Conservation (phyloP, 768 basidiomycete genomes). For the Tricholoma sp. region DNA sequence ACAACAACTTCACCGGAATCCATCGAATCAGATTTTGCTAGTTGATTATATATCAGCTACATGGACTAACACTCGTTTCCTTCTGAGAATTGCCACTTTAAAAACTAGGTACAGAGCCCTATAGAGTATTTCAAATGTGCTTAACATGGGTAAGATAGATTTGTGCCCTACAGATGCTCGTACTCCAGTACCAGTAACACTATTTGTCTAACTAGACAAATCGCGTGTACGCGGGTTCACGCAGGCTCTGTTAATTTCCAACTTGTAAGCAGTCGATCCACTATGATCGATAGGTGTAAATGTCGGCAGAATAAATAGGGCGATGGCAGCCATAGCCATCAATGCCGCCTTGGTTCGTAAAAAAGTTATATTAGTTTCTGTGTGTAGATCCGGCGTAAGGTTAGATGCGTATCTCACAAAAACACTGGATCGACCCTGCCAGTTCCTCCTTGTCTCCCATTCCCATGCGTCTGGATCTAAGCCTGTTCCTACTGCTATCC, state of each 20-base stretch:
- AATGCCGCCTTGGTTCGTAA: not conserved
- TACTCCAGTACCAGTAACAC: not conserved
- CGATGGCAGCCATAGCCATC: not conserved
- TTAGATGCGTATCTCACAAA: no score
- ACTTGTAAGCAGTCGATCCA: not conserved
- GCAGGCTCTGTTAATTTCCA: not conserved
- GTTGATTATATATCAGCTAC: not conserved
- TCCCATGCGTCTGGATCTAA: not conserved
- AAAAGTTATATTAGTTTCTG: not conserved
- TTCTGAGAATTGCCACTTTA: not conserved
- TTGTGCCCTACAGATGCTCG: not conserved
- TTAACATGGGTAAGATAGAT: not conserved
- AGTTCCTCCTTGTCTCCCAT: not conserved
- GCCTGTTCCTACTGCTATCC: not conserved
- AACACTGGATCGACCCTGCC: no score
- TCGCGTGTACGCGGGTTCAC: not conserved
- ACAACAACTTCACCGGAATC: no score
- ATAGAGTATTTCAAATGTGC: not conserved
- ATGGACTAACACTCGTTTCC: not conserved
- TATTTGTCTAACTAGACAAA: not conserved
- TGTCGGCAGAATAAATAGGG: not conserved
- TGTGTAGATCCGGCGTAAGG: not conserved
- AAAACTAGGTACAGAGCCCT: not conserved
- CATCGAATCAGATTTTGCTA: not conserved
- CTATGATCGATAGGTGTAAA: not conserved